Evolutionary conservation across 768 basidiomycete species (phyloP).

Genomic region (Auricularia heimuer): DNA sequence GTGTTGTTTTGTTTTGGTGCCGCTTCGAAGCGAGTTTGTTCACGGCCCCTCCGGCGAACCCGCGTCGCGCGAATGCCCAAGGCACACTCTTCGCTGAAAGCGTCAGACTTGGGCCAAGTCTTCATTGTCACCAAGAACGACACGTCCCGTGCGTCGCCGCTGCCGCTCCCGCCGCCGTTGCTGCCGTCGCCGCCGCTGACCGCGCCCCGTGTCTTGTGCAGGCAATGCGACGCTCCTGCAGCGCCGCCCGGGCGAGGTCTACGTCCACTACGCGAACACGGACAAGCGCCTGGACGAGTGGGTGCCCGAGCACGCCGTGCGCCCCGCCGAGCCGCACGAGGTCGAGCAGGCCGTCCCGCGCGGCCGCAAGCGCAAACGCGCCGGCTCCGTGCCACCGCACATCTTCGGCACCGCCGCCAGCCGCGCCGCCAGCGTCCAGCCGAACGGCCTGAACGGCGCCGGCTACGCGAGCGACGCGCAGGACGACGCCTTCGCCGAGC

Average conservation of each 20-base stretch:
- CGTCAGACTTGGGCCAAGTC: not conserved
- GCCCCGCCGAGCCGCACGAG: conserved; percentile 20
- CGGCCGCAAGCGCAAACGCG: conserved; percentile 19
- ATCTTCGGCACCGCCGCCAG: not conserved
- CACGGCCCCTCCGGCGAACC: not conserved
- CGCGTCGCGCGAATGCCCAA: not conserved
- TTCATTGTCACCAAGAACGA: conserved; percentile 24
- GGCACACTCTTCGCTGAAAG: not conserved
- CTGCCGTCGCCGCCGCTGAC: not conserved
- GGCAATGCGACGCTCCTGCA: conserved; percentile 45
- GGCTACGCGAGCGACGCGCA: conserved; percentile 10
- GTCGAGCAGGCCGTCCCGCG: conserved; percentile 13
- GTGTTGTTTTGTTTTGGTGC: not conserved
- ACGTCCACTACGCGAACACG: conserved; percentile 61
- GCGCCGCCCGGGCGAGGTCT: conserved; percentile 36
- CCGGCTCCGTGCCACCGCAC: conserved; percentile 3
- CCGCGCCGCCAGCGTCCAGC: not conserved
- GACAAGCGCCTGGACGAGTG: conserved; percentile 74
- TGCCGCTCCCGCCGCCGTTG: not conserved
- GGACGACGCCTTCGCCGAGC: conserved; percentile 11
- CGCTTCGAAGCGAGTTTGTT: not conserved
- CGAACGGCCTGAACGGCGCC: conserved; percentile 1
- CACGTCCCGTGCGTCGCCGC: conserved; percentile 25
- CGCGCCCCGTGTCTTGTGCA: conserved; percentile 9
- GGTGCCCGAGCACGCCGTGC: conserved; percentile 41